These are phyloP conservation scores for Ophiosphaerella korrae DNA, from an alignment of 2,329 filamentous ascomycete species.

Conservation along the genomic window DNA sequence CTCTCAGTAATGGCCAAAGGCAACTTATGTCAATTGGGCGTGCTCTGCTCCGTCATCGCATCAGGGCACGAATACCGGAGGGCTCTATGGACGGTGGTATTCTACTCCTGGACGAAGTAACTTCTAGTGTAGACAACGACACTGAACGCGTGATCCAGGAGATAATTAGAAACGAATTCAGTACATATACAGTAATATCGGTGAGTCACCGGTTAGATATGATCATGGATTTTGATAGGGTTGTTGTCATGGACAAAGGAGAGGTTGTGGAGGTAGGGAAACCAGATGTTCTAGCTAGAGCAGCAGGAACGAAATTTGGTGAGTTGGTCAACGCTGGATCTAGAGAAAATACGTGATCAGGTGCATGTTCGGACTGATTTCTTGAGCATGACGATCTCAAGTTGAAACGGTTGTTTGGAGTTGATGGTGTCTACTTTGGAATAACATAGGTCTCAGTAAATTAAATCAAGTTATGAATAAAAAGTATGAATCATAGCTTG, in stretches of 20 bases:
- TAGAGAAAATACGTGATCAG: too few species aligned
- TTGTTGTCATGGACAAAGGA: slow-evolving; percentile 46
- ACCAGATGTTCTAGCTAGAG: slow-evolving; percentile 6
- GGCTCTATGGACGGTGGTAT: slow-evolving; percentile 10
- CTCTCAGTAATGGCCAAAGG: slow-evolving; percentile 55
- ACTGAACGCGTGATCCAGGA: slow-evolving; percentile 63
- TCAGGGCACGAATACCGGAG: not conserved
- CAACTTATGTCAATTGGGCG: slow-evolving; percentile 66
- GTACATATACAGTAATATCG: slow-evolving; percentile 30
- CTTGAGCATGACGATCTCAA: too few species aligned
- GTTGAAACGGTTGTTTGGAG: too few species aligned
- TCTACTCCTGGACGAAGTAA: slow-evolving; percentile 26
- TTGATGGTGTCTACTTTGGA: too few species aligned
- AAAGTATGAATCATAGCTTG: too few species aligned
- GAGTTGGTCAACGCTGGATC: not conserved
- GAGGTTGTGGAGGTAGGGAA: slow-evolving; percentile 47
- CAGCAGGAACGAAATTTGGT: not conserved
- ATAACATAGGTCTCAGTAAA: too few species aligned
- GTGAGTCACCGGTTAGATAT: slow-evolving; percentile 24
- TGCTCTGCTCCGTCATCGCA: slow-evolving; percentile 52
- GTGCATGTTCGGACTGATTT: too few species aligned
- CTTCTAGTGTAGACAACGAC: slow-evolving; percentile 56
- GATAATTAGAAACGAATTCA: slow-evolving; percentile 58
- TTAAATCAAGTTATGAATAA: too few species aligned
- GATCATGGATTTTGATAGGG: slow-evolving; percentile 28